Evolutionary conservation across 2,329 filamentous ascomycete genomes (phyloP).

Genomic region (Aspergillus sp.): DNA sequence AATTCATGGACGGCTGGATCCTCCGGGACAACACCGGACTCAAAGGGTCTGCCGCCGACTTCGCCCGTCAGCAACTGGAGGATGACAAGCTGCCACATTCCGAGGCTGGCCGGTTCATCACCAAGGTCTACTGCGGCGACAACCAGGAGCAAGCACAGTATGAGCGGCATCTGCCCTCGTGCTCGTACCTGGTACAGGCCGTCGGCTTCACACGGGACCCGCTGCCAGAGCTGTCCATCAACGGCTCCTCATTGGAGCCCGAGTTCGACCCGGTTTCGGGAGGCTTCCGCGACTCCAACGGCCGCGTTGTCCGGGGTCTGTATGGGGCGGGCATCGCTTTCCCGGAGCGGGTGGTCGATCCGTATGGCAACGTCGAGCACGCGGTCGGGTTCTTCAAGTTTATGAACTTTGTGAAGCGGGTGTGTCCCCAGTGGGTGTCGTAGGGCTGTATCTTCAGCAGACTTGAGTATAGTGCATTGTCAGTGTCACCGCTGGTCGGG

Average conservation of each 20-base stretch:
- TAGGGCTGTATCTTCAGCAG: background rate
- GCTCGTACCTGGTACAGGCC: conserved; percentile 59
- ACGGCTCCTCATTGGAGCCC: conserved; percentile 29
- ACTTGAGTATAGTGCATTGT: too few species aligned
- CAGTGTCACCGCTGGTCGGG: too few species aligned
- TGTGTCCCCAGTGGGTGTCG: conserved; percentile 53
- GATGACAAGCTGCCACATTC: conserved; percentile 50
- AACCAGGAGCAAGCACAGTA: conserved; percentile 51
- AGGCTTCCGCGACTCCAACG: conserved; percentile 50
- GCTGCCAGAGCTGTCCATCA: conserved; percentile 50
- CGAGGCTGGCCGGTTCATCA: conserved; percentile 50
- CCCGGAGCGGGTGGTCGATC: conserved; percentile 63
- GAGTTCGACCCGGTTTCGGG: conserved; percentile 42
- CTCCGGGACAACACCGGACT: conserved; percentile 66
- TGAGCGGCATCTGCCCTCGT: conserved; percentile 50
- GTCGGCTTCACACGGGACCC: conserved; percentile 59
- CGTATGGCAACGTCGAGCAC: conserved; percentile 61
- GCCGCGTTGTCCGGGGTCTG: conserved; percentile 52
- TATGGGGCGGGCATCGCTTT: conserved; percentile 67
- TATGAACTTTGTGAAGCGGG: conserved; percentile 62
- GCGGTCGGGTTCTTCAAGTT: conserved; percentile 68
- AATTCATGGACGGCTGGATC: conserved; percentile 65
- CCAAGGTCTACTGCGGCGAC: conserved; percentile 49
- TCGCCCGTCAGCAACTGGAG: conserved; percentile 62
- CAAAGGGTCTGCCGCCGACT: conserved; percentile 62